phyloP scores from a whole-genome alignment of 2,329 filamentous ascomycete genomes.

The Sordariomycetes sp. region DNA sequence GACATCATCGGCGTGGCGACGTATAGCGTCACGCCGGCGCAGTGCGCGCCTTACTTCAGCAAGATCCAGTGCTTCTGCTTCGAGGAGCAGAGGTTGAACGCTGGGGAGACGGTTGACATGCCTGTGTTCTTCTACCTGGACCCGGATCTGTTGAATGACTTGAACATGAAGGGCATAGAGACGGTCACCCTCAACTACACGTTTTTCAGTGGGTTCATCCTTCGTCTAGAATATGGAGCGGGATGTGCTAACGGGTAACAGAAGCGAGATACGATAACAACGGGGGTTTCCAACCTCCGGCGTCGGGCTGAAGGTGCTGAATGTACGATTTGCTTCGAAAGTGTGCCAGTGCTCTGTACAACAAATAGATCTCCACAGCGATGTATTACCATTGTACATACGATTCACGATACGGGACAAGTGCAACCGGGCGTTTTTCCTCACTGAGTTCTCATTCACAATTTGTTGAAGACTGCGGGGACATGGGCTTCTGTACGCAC shows the following conservation, averaged over 20 bases:
- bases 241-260: slow-evolving; percentile 25
- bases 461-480: too few relatives aligned
- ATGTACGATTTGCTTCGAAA: too few relatives aligned
- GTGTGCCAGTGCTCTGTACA: too few relatives aligned
- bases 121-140: slow-evolving; percentile 99
- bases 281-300: slow-evolving; percentile 30
- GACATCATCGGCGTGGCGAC: slow-evolving; percentile 98
- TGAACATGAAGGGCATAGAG: slow-evolving; percentile 88
- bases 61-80: slow-evolving; percentile 99
- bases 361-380: too few relatives aligned
- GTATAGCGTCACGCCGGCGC: slow-evolving; percentile 91
- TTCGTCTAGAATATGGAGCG: neutral
- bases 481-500: too few relatives aligned
- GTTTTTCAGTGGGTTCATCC: slow-evolving; percentile 75
- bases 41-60: slow-evolving; percentile 95
- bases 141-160: slow-evolving; percentile 84
- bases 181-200: slow-evolving; percentile 96
- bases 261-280: slow-evolving; percentile 38
- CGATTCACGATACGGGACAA: too few relatives aligned
- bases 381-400: too few relatives aligned
- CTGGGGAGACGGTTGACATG: slow-evolving; percentile 97
- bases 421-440: too few relatives aligned
- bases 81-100: slow-evolving; percentile 88
- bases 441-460: too few relatives aligned
- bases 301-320: slow-evolving; percentile 11